Base-by-base conservation (phyloP, 108 stramenopile species). In the Cylindrotheca fusiformis region DNA sequence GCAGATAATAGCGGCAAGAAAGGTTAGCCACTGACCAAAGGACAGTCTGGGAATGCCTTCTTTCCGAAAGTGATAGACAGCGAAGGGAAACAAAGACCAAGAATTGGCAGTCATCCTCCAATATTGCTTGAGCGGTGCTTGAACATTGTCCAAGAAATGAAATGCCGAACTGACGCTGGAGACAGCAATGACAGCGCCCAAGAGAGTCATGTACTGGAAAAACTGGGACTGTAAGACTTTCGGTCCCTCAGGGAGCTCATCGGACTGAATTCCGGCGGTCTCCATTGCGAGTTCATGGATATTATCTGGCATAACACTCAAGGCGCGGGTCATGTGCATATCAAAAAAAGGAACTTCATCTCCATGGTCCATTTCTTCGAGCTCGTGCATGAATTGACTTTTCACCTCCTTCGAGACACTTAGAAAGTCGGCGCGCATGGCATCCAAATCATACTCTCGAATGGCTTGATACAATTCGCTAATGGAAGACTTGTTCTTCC, bases 41-140 rank as follows among this genome's bases (percentile, higher is more conserved):
- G 63, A 77, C 20, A 87, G 67, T 47, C 62, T 66, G n/a, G 71
- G 78, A 8, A 72, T 48, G 18, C 79, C 79, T 14, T 80, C 60
- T 28, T 58, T 46, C 5, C 23, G 29, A 18, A 78, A 32, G 55
- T 71, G 32, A 30, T 45, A 6, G 46, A 69, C 24, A 46, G 83
- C 52, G 22, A 64, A 29, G 44, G 68, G 65, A 52, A 71, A 6
- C 50, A 68, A 33, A 0, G 65, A 31, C 0, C 84, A n/a, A 21
- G 69, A 60, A 12, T 83, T 80, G 8, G 60, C 65, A 29, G 41
- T 56, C 51, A 84, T 72, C 21, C 83, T 50, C 87, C 87, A 88
- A 24, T 71, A 78, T 5, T 77, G 28, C 48, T 88, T 88, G 64
- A 85, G 65, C 20, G 64, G 66, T 0, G 76, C 36, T 12, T 72